Base-by-base conservation (phyloP, 331 rosid genomes). In the Quercus tomentella region DNA sequence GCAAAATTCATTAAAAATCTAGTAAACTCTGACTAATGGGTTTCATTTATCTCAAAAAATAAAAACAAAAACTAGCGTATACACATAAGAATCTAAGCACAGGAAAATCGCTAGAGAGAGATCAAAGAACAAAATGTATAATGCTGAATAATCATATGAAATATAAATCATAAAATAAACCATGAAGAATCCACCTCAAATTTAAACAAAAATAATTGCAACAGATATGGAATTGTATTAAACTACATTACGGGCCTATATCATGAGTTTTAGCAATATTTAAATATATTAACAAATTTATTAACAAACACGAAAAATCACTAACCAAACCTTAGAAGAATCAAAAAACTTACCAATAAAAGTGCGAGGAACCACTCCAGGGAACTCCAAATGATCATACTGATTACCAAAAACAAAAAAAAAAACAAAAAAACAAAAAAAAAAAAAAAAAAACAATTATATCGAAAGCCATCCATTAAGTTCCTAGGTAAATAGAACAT, bases 371-470 rank as follows among this genome's bases (percentile, higher is more conserved):
- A 93, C 98, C 20, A 93, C 98, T 5, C 99, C 98, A 15, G 98
- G 92, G 66, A 95, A 95, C 81, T 91, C 99, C 87, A 93, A 79
- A 87, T 95, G 99, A 84, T 95, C 99, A 85, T 93, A 95, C 98
- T 95, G 62, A 45, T 8, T 67, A 73, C 43, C 61, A 35, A 84
- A 71, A 76, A 52, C 22, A 25, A 72, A 84, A 51, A 31, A 1
- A 1, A 31, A 31, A 31, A 6, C 0, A 37, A 25, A 72, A 84
- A 43, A 33, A 5, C 0, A 33, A 33, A 5, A 35, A 1, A 51
- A 35, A 83, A 68, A 76, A 52, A 28, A 17, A 0, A 70, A 60
- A 75, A 56, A 45, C 25, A 79, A 70, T 70, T 77, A 73, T 22
- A 56, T 62, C 20, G 52, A 78, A 82, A 73, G 28, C 78, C 7